Percentiles rank a stretch among this genome's conserved stretches.
Evolutionary conservation across 1,139 yeast species (phyloP).

Genomic region (Hyphopichia wangnamkhiaoensis): DNA sequence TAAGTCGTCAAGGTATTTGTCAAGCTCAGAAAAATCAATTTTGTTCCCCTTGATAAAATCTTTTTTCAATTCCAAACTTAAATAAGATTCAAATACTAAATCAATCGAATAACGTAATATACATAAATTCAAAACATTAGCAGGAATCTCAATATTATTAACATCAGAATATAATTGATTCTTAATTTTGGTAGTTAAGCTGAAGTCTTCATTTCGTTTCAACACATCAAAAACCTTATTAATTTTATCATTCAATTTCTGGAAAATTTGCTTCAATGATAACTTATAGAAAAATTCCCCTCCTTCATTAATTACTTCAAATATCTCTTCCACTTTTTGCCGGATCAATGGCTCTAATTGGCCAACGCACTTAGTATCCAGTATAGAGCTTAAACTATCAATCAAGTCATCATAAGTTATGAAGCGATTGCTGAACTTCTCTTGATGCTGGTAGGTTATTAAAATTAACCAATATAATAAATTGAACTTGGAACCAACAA

Average conservation of each 20-base stretch:
- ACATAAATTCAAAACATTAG: constrained; percentile 25
- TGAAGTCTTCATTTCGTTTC: constrained; percentile 5
- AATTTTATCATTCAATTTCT: constrained; percentile 32
- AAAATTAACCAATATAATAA: constrained; percentile 41
- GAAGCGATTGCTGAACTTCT: constrained; percentile 33
- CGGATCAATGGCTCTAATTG: constrained; percentile 22
- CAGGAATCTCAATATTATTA: constrained; percentile 23
- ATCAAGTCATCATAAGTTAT: constrained; percentile 50
- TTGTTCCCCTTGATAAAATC: constrained; percentile 13
- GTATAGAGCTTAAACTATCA: constrained; percentile 34
- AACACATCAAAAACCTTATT: constrained; percentile 27
- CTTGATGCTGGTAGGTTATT: constrained; percentile 28
- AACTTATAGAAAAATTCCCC: constrained; percentile 52
- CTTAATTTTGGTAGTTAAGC: constrained; percentile 4
- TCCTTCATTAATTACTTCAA: constrained; percentile 49
- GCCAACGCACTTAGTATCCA: constrained; percentile 50
- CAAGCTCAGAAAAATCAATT: constrained; percentile 31
- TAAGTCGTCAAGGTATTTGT: constrained; percentile 29
- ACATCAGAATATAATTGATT: constrained; percentile 8
- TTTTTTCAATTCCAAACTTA: constrained; percentile 16
- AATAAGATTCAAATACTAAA: constrained; percentile 30
- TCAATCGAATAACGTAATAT: constrained; percentile 28
- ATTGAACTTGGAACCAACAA: constrained; percentile 46
- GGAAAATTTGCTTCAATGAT: constrained; percentile 30
- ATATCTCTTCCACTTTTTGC: constrained; percentile 31